phyloP scores from a whole-genome alignment of 352 stramenopile genomes.

The Phytophthora chlamydospora region DNA sequence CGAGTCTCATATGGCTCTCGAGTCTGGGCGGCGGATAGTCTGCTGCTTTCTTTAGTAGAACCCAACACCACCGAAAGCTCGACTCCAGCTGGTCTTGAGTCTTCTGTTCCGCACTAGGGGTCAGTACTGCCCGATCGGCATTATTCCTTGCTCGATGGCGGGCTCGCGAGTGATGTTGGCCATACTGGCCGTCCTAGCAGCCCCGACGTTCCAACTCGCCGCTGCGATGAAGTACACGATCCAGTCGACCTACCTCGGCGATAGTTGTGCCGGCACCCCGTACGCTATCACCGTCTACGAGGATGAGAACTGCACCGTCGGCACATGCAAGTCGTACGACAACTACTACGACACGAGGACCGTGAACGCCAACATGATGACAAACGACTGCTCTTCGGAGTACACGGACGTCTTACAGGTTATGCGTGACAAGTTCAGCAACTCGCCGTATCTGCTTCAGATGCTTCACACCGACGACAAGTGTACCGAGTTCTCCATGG shows the following conservation, averaged over 20 bases:
- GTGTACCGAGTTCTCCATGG: constrained; percentile 28
- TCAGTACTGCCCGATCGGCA: constrained; percentile 8
- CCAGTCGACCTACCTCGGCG: constrained; percentile 23
- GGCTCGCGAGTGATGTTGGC: constrained; percentile 1
- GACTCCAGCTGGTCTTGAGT: neutral
- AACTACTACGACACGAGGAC: constrained; percentile 12
- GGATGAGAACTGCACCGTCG: constrained; percentile 20
- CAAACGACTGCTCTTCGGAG: constrained; percentile 24
- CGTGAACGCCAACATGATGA: constrained; percentile 35
- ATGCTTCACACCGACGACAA: constrained; percentile 25
- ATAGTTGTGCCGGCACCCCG: constrained; percentile 20
- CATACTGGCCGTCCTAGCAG: neutral
- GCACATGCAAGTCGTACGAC: constrained; percentile 19
- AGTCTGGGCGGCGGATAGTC: constrained; percentile 25
- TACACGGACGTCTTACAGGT: constrained; percentile 14
- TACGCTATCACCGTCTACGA: constrained; percentile 23
- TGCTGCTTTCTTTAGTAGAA: constrained; percentile 12
- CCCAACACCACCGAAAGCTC: constrained; percentile 14
- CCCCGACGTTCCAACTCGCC: neutral
- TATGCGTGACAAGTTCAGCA: constrained; percentile 30
- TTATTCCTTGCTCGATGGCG: constrained; percentile 1
- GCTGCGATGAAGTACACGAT: constrained; percentile 21
- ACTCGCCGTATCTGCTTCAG: constrained; percentile 31
- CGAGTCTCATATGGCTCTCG: constrained; percentile 3
- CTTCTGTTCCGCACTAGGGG: neutral